A percentile compares a stretch with the other conserved stretches of the same genome.
Conservation (phyloP, 1,139 yeast species). For the Yamadazyma atlantica region DNA sequence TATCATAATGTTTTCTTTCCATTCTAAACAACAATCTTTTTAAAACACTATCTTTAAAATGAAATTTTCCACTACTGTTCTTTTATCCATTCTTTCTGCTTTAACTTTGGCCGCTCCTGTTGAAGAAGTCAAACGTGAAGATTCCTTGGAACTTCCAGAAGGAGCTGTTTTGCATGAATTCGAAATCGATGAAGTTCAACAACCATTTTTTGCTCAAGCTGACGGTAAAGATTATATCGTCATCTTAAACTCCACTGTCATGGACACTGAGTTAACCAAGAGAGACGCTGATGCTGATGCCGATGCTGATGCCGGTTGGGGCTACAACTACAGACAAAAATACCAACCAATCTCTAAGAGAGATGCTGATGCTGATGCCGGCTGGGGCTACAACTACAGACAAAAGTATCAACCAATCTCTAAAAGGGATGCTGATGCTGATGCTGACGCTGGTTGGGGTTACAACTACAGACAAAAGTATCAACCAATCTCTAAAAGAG, state of each 20-base stretch:
- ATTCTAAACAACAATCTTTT: background rate
- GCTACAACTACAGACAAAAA: slow-evolving; percentile 8
- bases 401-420: slow-evolving; percentile 10
- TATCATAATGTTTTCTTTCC: background rate
- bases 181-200: slow-evolving; percentile 12
- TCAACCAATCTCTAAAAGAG: slow-evolving; percentile 15
- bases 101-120: slow-evolving; percentile 15
- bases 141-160: slow-evolving; percentile 10
- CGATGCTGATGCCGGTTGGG: slow-evolving; percentile 9
- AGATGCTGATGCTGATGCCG: slow-evolving; percentile 12
- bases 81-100: slow-evolving; percentile 12
- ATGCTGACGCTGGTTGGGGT: slow-evolving; percentile 13
- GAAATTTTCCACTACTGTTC: slow-evolving; percentile 14
- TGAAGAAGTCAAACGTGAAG: slow-evolving; percentile 12
- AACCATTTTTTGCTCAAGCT: slow-evolving; percentile 15
- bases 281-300: slow-evolving; percentile 15
- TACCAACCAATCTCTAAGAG: slow-evolving; percentile 12
- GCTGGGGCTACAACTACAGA: slow-evolving; percentile 7
- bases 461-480: slow-evolving; percentile 11
- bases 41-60: slow-evolving; percentile 5
- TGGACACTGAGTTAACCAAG: slow-evolving; percentile 8
- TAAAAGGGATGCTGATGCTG: slow-evolving; percentile 11
- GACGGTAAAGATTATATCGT: slow-evolving; percentile 15
- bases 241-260: slow-evolving; percentile 14
- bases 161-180: slow-evolving; percentile 16